Base-by-base conservation (phyloP, 352 stramenopile species). In the Pythium folliculosum region DNA sequence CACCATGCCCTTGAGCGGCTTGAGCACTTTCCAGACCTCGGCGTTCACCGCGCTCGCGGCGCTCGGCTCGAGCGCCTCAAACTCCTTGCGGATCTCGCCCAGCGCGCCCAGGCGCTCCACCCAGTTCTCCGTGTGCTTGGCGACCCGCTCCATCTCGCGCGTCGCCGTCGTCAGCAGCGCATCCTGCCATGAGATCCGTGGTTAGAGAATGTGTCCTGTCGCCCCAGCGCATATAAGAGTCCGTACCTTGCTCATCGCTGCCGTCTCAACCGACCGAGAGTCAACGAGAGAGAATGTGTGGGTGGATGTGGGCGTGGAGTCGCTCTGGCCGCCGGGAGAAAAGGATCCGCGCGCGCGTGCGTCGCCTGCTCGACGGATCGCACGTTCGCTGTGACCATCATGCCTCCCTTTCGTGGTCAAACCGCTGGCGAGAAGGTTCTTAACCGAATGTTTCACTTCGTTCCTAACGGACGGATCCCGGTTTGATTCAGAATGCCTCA, bases 61-160 rank as follows among this genome's bases (percentile, higher is more conserved):
- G 38, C 76, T 66, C 32, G 67, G 60, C 32, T 91, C 82, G 25
- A 94, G 67, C 38, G 67, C 59, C 65, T 92, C 82, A 61, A 95
- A 95, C 19, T 72, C 69, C 55, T 75, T 72, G 67, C 88, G 78
- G 72, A 95, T 91, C 65, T 84, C 82, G 43, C 67, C 30, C 40
- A 95, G 57, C 30, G 84, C 86, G 38, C 67, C 63, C 71, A 91
- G 77, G 32, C 86, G 84, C 73, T 92, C 86, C 66, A 92, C 77
- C 86, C 86, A 95, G 73, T 95, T 90, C 53, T 95, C 86, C 23
- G 57, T n/a, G 64, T 92, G 82, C 72, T 86, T 82, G 37, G 80
- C 75, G 60, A 95, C 79, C 55, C 83, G 84, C 53, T 93, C 83
- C 84, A 95, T 93, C 70, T 91, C 83, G 32, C 79, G 73, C 43